Base-by-base conservation (phyloP, 2,329 filamentous ascomycete species). In the Trematosphaeria pertusa region DNA sequence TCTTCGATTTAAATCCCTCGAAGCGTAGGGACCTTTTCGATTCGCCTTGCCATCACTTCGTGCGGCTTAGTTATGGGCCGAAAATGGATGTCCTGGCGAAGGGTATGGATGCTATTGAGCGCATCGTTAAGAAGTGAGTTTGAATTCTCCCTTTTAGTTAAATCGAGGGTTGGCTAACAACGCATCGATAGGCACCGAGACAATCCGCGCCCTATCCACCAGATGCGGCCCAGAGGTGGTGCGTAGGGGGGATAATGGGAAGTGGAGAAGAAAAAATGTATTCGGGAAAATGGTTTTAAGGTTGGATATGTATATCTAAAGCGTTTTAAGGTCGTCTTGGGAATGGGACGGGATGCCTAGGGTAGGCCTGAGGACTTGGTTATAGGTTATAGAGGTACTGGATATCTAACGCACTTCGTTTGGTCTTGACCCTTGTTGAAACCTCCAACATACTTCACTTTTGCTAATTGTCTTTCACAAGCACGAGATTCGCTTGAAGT, bases 1-100 rank as follows among this genome's bases (percentile, higher is more conserved):
- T 97, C 82, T 97, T 97, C 71, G 93, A 97, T 66, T 75, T 97
- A 56, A 97, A 97, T 77, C 93, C 93, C 3, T 87, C 88, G 26
- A 88, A 91, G 71, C 83, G 93, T 56, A 82, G 93, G 69, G 93
- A 97, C 72, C 74, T 97, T 59, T 97, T 97, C 59, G 93, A 97
- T 75, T 90, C 85, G 59, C 93, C 93, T 49, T 97, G 93, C 75
- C 93, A 97, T 75, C 77, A 74, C 54, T 75, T 72, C 57, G 72
- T 75, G 14, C 44, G 72, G 11, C 40, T 75, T 48, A 73, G 70
- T 26, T 75, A 75, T 33, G 72, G 72, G 1, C 72, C 72, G 1
- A 58, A 64, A 21, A 73, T 73, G 72, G 72, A 74, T 48, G 62
- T 69, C 11, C 37, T 75, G 38, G 68, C 62, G 38, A 70, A 71